Evolutionary conservation across 2,329 filamentous ascomycete genomes (phyloP), one percentile per base, ranked within the genome.

Genomic region (Sporothrix globosa): DNA sequence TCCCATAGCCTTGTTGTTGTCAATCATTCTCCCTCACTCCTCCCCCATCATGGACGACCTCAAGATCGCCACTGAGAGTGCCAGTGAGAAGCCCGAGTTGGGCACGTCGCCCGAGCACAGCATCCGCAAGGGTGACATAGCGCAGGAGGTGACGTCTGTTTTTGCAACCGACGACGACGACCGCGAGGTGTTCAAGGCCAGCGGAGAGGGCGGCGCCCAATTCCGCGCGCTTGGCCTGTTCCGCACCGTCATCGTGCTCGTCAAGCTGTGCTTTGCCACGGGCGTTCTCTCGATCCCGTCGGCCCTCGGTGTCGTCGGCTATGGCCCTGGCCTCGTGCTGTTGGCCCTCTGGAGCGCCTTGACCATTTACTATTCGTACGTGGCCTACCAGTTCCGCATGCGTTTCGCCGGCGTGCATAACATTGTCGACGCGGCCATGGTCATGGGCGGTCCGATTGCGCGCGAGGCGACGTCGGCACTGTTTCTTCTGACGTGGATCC

Each of bases 291-390:
- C 69, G 13, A 72, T 72, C 71, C 71, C 70, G 10, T 92, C 83
- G 86, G 91, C 75, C 90, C 92, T 75, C 84, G 92, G 92, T 78
- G 89, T 88, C 69, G 91, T 92, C 84, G 92, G 92, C 80, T 70
- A 70, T 21, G 69, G 69, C 2, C 69, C 69, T 13, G 69, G 63
- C 7, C 27, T 70, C 6, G 24, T 70, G 1, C 69, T 70, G 19
- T 44, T 70, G 17, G 91, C 90, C 73, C 92, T 95, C 74, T 92
- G 92, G 1, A 89, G 92, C 74, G 91, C 89, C 39, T 95, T 96
- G 82, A 96, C 95, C 83, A 90, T 87, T 75, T 83, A 82, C 73
- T 80, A 78, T 69, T 79, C 80, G 52, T 80, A 81, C 53, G 71
- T 82, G 13, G 79, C 81, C 65, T 80, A 80, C 67, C 78, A 80